Base-by-base conservation (phyloP, 768 basidiomycete genomes). In the Lactifluus hygrophoroides region DNA sequence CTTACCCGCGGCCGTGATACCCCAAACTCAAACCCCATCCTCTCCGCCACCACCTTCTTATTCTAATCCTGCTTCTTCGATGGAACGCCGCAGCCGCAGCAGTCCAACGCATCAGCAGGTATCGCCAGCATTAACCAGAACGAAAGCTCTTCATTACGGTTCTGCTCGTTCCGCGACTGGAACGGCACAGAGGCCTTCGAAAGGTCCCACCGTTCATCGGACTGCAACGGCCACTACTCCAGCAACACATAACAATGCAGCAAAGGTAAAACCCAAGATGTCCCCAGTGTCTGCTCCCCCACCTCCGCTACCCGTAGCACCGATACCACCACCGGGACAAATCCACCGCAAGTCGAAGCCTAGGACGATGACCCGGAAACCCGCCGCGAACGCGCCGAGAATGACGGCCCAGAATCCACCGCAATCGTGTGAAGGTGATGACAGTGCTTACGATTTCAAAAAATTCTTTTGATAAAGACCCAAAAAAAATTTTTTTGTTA, bases 401-500 rank as follows among this genome's bases (percentile, higher is more conserved):
- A 60, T 68, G 46, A 10, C 21, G n/a, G 57, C 35, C 23, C 35
- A n/a, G 21, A 52, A 30, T 4, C 50, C n/a, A n/a, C n/a, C n/a
- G n/a, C n/a, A n/a, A n/a, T n/a, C n/a, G n/a, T n/a, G 28, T 43
- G 25, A 58, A 2, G 64, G 49, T 6, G 57, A 45, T 55, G 72
- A 69, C 44, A 73, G 77, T 66, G 77, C 74, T 28, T 85, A 85
- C 66, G 79, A 82, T 67, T 86, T 86, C 66, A 73, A 74, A 37
- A 75, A 77, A 66, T 84, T 81, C 72, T 84, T 84, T 69, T 70
- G 25, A 46, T 9, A 25, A 17, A 28, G 5, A 38, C n/a, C 19
- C 38, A 47, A 46, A 34, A 35, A 23, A 9, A 28, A 28, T 34
- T 53, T 44, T 44, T 32, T 45, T 53, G n/a, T n/a, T n/a, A n/a